Evolutionary conservation across 164 flowering plant genomes (phyloP).

Genomic region (Vitis rotundifolia): DNA sequence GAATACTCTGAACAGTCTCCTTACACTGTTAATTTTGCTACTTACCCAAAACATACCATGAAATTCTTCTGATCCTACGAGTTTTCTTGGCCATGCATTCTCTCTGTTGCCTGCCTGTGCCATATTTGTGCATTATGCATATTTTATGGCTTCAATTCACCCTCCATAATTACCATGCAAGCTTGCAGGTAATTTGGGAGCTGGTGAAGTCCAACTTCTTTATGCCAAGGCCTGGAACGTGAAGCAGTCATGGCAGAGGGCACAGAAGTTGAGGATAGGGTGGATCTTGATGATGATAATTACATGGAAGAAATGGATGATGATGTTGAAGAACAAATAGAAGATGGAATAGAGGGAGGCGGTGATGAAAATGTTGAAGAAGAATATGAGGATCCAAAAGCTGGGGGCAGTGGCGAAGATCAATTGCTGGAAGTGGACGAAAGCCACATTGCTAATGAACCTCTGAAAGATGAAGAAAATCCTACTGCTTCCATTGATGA

Average conservation of each 20-base stretch:
- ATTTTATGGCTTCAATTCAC: not conserved
- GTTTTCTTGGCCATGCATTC: too few relatives aligned
- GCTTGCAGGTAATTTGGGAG: constrained; percentile 33
- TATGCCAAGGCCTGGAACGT: constrained; percentile 10
- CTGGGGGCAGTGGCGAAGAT: constrained; percentile 31
- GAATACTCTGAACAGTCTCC: too few relatives aligned
- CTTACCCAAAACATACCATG: too few relatives aligned
- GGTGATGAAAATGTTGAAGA: constrained; percentile 34
- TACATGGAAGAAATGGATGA: constrained; percentile 82
- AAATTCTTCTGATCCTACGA: too few relatives aligned
- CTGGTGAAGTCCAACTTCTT: constrained; percentile 14
- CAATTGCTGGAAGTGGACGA: constrained; percentile 38
- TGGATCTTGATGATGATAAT: constrained; percentile 89
- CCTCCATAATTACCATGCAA: constrained; percentile 1
- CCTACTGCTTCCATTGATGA: constrained; percentile 30
- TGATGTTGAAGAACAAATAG: constrained; percentile 69
- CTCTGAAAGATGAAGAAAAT: constrained; percentile 48
- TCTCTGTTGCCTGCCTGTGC: too few relatives aligned
- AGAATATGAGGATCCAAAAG: constrained; percentile 38
- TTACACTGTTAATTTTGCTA: too few relatives aligned
- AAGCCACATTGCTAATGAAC: constrained; percentile 24
- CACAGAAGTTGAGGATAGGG: constrained; percentile 76
- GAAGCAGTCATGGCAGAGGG: constrained; percentile 57
- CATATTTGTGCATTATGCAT: not conserved
- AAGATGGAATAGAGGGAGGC: constrained; percentile 48